These are phyloP conservation scores for Cladosporium halotolerans DNA, from an alignment of 2,329 filamentous ascomycete genomes.

Conservation along the genomic window DNA sequence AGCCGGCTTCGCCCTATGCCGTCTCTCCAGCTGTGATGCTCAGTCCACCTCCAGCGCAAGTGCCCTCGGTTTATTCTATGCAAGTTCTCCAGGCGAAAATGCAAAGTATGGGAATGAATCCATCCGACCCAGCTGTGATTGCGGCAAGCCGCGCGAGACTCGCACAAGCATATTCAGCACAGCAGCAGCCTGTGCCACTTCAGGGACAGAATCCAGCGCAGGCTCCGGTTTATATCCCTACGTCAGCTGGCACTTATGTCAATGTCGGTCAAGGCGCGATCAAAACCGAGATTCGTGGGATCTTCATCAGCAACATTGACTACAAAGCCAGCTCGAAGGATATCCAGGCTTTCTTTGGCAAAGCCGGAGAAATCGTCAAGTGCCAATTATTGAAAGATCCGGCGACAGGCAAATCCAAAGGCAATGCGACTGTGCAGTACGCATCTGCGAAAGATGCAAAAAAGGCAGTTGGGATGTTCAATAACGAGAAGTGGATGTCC, in stretches of 20 bases:
- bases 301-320: conserved; percentile 26
- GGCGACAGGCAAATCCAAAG: conserved; percentile 23
- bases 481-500: conserved; percentile 20
- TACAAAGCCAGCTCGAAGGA: conserved; percentile 24
- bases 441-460: conserved; percentile 19
- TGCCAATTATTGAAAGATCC: conserved; percentile 18
- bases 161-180: neutral
- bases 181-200: neutral
- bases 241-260: conserved; percentile 20
- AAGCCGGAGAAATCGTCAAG: conserved; percentile 22
- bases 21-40: neutral
- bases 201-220: neutral
- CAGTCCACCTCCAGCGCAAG: neutral
- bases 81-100: conserved; percentile 2
- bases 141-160: neutral
- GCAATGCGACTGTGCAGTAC: conserved; percentile 24
- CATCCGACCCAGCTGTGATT: neutral
- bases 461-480: conserved; percentile 21
- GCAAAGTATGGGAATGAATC: neutral
- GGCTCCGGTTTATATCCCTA: conserved; percentile 14
- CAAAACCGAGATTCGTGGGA: conserved; percentile 22
- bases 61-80: neutral
- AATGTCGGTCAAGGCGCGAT: conserved; percentile 22
- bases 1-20: neutral
- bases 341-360: conserved; percentile 21